Base-by-base conservation (phyloP, 495 filamentous ascomycete genomes). In the Parachaetomium inaequale region DNA sequence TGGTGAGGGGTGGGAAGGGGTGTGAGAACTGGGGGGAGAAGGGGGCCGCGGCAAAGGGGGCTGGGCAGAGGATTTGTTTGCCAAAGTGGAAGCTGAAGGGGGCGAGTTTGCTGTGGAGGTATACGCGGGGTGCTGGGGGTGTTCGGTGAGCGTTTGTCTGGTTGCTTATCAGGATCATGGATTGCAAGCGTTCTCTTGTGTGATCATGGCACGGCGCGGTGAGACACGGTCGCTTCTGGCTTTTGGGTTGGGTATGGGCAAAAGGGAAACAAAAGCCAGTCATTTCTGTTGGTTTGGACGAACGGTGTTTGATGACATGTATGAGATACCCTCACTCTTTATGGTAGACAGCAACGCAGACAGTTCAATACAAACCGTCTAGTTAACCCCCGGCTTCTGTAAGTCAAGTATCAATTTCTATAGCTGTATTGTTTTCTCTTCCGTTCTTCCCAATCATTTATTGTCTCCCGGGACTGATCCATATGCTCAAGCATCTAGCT, bases 51-150 rank as follows among this genome's bases (percentile, higher is more conserved):
- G 59, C 54, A 15, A 49, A 53, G 43, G 55, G 46, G 29, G 49
- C 2, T 31, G 47, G 47, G 58, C 40, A 53, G 54, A 61, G 49
- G 51, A 68, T 67, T 45, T 58, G 40, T 19, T 31, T 70, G 34
- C 68, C 68, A 1, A 53, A 52, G 58, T 49, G 70, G 15, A 72
- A 68, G 64, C n/a, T 75, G 2, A 70, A 70, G 61, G 72, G 72
- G 46, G 72, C 71, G 49, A 75, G 72, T 46, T 60, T 75, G 63
- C 55, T 75, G 28, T 75, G 72, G 72, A 61, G 72, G 62, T 75
- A 75, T 61, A 69, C 65, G 8, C 61, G 66, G 43, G 70, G 66
- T 29, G 47, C 50, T 34, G 66, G 68, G 17, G 66, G 68, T 38
- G 66, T 69, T 11, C 31, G 29, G 45, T 59, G 23, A 28, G 10